Evolutionary conservation across 805 yeast species (phyloP), one percentile per base, ranked within the genome.

Genomic region (Priceomyces castillae): DNA sequence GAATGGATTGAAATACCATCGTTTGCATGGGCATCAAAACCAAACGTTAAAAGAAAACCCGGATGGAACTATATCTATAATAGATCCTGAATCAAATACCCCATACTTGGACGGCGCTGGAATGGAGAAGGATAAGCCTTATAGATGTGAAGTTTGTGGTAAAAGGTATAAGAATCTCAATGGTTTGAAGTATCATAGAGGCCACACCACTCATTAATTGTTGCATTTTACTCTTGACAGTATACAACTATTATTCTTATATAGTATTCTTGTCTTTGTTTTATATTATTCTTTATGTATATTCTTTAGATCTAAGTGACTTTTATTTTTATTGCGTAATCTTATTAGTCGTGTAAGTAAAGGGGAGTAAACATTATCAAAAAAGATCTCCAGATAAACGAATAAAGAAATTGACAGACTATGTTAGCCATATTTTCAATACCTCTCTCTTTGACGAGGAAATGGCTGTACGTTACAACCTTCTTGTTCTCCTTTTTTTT

Each of bases 71-170:
- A 86, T 84, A 52, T 84, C 92, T 37, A 90, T 92, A 31, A 86
- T 92, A 47, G 97, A 94, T 64, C 99, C 99, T 10, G 88, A 83
- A 58, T 76, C 82, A 30, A 89, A 88, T 58, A 79, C 90, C 44
- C 96, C 96, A 7, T 88, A 87, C 61, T 87, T 92, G 33, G 96
- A 92, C 62, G 96, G 96, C 4, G 84, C 89, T 67, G 96, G 90
- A 17, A 78, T 89, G 79, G 99, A 94, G 65, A 90, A 89, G 72
- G 99, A 94, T 71, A 94, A 94, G 71, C 99, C 99, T 30, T 94
- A 92, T 65, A 78, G 97, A 59, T 94, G 99, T 68, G 98, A 94
- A 69, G 96, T 92, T 34, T 94, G 99, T 69, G 98, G 98, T 46
- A 94, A 92, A 68, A 74, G 99, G 44, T 94, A 94, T 71, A 94